Conservation (phyloP, 106 monocot species). For the Narthecium ossifragum region DNA sequence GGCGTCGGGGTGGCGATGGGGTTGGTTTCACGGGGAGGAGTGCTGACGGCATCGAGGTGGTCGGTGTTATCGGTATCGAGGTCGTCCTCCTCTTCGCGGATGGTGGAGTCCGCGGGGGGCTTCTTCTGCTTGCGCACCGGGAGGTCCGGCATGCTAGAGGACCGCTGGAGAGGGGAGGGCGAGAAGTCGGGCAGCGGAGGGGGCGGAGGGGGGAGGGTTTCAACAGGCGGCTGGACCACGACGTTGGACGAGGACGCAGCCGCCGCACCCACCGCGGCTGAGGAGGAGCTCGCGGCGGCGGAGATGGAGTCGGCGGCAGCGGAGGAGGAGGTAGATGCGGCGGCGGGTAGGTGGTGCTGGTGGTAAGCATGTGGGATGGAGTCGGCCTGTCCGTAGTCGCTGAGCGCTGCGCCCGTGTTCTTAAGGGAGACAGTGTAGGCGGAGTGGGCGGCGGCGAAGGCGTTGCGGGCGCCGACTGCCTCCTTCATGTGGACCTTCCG, state of each 20-base stretch:
- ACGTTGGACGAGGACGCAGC: conserved; percentile 6
- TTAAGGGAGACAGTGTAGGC: conserved; percentile 52
- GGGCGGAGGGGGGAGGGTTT: conserved; percentile 41
- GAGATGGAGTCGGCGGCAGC: not conserved
- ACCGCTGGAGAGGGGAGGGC: conserved; percentile 50
- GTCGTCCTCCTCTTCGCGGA: conserved; percentile 53
- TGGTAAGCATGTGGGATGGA: too few relatives aligned
- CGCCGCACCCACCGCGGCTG: not conserved
- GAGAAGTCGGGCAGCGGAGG: conserved; percentile 51
- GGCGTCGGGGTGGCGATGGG: conserved; percentile 7
- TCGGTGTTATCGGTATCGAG: not conserved
- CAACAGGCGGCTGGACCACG: conserved; percentile 21
- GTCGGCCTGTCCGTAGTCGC: conserved; percentile 66
- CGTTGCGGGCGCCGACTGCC: conserved; percentile 70
- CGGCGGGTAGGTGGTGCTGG: not conserved
- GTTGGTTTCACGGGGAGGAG: conserved; percentile 3
- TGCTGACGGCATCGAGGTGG: not conserved
- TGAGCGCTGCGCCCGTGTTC: conserved; percentile 76
- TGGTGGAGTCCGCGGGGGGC: conserved; percentile 20
- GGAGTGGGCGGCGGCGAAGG: conserved; percentile 90
- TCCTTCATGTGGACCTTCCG: conserved; percentile 50
- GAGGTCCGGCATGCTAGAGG: conserved; percentile 75
- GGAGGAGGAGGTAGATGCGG: conserved; percentile 8
- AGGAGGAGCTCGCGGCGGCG: conserved; percentile 5
- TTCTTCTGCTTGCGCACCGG: conserved; percentile 19